These are phyloP conservation scores for Quercus agrifolia DNA, from an alignment of 306 rosid species.

Conservation along the genomic window DNA sequence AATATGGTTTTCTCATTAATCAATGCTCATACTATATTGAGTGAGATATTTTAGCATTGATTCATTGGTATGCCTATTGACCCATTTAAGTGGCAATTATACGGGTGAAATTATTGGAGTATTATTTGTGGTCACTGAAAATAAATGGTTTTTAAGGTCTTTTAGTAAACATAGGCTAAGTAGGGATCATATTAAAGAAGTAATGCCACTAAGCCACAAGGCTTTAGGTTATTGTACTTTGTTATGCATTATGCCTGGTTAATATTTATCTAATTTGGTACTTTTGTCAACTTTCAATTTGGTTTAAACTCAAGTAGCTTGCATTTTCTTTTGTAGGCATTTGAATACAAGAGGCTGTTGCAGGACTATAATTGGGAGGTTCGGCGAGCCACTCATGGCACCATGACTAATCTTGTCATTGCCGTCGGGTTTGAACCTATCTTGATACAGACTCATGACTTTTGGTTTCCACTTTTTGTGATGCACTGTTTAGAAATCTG, in stretches of 20 bases:
- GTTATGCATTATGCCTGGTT: neutral
- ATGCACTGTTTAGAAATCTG: conserved; percentile 14
- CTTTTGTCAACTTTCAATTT: conserved; percentile 2
- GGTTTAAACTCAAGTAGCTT: conserved; percentile 10
- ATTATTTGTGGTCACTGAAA: neutral
- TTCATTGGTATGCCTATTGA: neutral
- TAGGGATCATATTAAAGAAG: neutral
- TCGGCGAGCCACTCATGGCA: conserved; percentile 85
- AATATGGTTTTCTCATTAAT: neutral
- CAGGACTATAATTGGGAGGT: conserved; percentile 95
- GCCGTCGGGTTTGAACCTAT: conserved; percentile 60
- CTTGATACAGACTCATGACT: conserved; percentile 13
- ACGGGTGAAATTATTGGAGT: neutral
- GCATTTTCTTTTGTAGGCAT: conserved; percentile 51
- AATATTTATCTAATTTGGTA: neutral
- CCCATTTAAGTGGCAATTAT: neutral
- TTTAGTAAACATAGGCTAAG: neutral
- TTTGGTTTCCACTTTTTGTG: conserved; percentile 10
- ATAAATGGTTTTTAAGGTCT: neutral
- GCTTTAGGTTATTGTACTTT: neutral
- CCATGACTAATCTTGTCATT: conserved; percentile 73
- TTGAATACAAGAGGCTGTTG: conserved; percentile 88
- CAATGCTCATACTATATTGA: neutral
- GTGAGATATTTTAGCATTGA: neutral
- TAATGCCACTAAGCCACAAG: too few relatives aligned